A percentile compares a stretch with the other conserved stretches of the same genome.
phyloP scores from a whole-genome alignment of 768 basidiomycete genomes.

The Leccinellum rugosiceps region DNA sequence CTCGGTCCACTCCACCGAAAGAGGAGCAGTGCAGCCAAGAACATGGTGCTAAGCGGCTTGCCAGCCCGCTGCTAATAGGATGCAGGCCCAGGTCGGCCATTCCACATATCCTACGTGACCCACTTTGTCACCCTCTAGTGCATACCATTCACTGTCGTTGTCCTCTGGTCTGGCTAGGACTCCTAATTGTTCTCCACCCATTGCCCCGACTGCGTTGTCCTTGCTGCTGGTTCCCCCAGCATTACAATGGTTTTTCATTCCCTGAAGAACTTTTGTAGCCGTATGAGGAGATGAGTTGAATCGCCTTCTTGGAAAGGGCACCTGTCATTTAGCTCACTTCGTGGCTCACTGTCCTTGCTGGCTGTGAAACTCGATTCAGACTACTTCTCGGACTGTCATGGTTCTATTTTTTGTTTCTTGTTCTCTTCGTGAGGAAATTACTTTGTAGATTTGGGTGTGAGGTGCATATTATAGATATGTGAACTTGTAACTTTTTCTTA shows the following conservation, averaged over 20 bases:
- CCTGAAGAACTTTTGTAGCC: neutral
- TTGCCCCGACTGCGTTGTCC: constrained; percentile 3
- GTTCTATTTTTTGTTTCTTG: neutral
- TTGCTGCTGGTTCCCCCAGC: constrained; percentile 9
- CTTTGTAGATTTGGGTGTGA: too few species aligned
- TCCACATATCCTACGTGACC: too few species aligned
- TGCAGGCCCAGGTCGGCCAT: too few species aligned
- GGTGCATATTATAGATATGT: too few species aligned
- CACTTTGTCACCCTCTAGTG: constrained; percentile 10
- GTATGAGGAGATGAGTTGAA: constrained; percentile 17
- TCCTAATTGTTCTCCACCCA: neutral
- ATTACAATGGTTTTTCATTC: constrained; percentile 1
- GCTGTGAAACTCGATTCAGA: constrained; percentile 34
- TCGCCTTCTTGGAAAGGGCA: neutral
- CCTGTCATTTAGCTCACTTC: constrained; percentile 29
- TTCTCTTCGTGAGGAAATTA: constrained; percentile 17
- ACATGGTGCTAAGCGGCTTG: too few species aligned
- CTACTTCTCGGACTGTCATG: constrained; percentile 31
- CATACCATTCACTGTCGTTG: neutral
- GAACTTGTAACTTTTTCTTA: too few species aligned
- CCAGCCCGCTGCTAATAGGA: too few species aligned
- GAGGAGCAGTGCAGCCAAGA: too few species aligned
- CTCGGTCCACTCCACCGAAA: neutral
- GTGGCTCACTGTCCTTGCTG: constrained; percentile 18
- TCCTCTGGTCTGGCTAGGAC: neutral